A percentile compares a stretch with the other conserved stretches of the same genome.
Evolutionary conservation across 2,329 filamentous ascomycete genomes (phyloP).

Genomic region (Gaeumannomyces sp.): DNA sequence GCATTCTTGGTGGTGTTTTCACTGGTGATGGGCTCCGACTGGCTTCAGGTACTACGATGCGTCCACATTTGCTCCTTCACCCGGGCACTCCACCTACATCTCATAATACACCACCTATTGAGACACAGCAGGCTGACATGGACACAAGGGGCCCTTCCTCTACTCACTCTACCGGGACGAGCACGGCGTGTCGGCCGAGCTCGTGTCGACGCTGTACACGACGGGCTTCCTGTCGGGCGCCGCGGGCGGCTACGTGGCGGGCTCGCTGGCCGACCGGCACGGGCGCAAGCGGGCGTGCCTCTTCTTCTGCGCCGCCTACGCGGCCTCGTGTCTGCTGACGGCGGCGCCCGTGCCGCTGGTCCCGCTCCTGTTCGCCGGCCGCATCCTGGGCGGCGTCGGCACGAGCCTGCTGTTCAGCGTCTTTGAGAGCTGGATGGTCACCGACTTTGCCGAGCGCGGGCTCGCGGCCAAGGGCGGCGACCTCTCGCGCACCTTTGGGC

Average conservation of each 20-base stretch:
- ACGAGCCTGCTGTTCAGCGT: slow-evolving; percentile 52
- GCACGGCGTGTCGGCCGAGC: slow-evolving; percentile 20
- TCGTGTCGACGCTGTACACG: slow-evolving; percentile 34
- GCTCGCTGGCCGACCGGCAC: slow-evolving; percentile 40
- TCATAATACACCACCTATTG: too few species aligned
- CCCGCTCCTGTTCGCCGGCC: slow-evolving; percentile 42
- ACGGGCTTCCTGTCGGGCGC: slow-evolving; percentile 39
- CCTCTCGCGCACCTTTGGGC: slow-evolving; percentile 43
- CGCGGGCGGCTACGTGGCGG: slow-evolving; percentile 38
- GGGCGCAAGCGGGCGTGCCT: slow-evolving; percentile 48
- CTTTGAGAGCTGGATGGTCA: slow-evolving; percentile 58
- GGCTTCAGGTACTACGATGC: slow-evolving; percentile 36
- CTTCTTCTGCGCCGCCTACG: slow-evolving; percentile 47
- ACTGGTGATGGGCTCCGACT: slow-evolving; percentile 44
- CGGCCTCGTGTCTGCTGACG: slow-evolving; percentile 41
- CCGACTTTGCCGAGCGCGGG: slow-evolving; percentile 41
- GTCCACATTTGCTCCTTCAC: not conserved
- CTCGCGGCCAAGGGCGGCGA: slow-evolving; percentile 29
- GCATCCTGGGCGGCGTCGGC: slow-evolving; percentile 47
- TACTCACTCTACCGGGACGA: slow-evolving; percentile 30
- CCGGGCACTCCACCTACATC: too few species aligned
- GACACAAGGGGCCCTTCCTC: slow-evolving; percentile 25
- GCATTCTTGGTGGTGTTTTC: slow-evolving; percentile 38
- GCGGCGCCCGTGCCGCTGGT: slow-evolving; percentile 24
- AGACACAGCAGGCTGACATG: not conserved